Base-by-base conservation (phyloP, 495 filamentous ascomycete species). In the Letharia lupina region DNA sequence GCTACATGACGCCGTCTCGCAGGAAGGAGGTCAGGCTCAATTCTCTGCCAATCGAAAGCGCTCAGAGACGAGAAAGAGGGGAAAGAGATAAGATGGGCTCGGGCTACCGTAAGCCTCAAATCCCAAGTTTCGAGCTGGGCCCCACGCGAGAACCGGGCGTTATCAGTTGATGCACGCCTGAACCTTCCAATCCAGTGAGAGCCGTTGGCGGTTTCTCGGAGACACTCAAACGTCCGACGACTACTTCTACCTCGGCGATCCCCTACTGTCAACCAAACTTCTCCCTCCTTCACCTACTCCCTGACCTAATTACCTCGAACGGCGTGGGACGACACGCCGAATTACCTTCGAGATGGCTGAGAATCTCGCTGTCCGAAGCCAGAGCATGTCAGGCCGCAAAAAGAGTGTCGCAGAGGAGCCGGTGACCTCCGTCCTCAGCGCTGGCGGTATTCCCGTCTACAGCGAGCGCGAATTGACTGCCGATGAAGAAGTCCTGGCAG, bases 401-500 rank as follows among this genome's bases (percentile, higher is more conserved):
- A 61, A 64, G 64, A 68, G 66, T 23, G 74, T 78, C 65, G 73
- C 77, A 33, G 75, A 84, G 70, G 84, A 81, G 41, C 83, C 81
- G 12, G 89, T 91, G 64, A 89, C 88, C 2, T 88, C 87, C 1
- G 79, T 90, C 15, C 80, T 91, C n/a, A 74, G 79, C 12, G 79
- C 84, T 63, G 86, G 86, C 48, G 88, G 89, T 65, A 71, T 88
- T 12, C 86, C 87, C 47, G 75, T 80, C 64, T 77, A 80, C 28
- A 60, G 20, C 20, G 79, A 83, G 63, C 79, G 80, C 73, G 77
- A 76, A 66, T 75, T 73, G 68, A 70, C 67, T 48, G 81, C 81
- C 8, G 89, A 91, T 72, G 89, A 91, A 69, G 82, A 87, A 63
- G 83, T 87, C 23, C 83, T 92, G 20, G 81, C 81, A 12, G 86